A percentile compares a stretch with the other conserved stretches of the same genome.
Conservation (phyloP, 768 basidiomycete species). For the Gloeophyllum trabeum region DNA sequence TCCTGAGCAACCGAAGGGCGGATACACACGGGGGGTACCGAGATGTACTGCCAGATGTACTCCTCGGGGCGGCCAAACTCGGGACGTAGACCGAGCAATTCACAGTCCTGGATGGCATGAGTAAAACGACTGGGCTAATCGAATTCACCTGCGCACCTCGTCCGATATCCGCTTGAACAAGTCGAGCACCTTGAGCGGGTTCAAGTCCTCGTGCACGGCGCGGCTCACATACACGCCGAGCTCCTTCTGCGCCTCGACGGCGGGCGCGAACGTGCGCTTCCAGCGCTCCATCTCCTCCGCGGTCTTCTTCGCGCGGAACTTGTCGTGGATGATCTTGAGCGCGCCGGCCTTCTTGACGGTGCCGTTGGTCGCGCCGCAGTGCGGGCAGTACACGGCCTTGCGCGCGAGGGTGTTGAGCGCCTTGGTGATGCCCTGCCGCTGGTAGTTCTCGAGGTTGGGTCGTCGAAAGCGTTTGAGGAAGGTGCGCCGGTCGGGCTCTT, state of each 20-base stretch:
- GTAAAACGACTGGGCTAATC: slow-evolving; percentile 1
- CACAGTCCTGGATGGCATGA: slow-evolving; percentile 70
- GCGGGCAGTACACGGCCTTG: slow-evolving; percentile 86
- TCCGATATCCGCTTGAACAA: slow-evolving; percentile 88
- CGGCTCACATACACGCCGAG: slow-evolving; percentile 76
- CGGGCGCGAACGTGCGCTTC: slow-evolving; percentile 70
- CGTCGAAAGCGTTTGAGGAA: slow-evolving; percentile 88
- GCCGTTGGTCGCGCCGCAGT: slow-evolving; percentile 90
- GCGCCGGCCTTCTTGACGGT: slow-evolving; percentile 93
- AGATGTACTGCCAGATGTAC: slow-evolving; percentile 98
- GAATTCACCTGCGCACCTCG: slow-evolving; percentile 40
- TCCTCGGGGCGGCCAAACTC: slow-evolving; percentile 88
- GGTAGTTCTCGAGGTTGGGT: slow-evolving; percentile 85
- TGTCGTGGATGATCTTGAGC: slow-evolving; percentile 95
- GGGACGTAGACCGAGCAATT: slow-evolving; percentile 85
- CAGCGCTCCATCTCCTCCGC: slow-evolving; percentile 82
- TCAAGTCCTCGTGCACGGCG: slow-evolving; percentile 85
- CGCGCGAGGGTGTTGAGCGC: slow-evolving; percentile 79
- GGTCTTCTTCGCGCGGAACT: slow-evolving; percentile 90
- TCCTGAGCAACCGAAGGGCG: slow-evolving; percentile 96
- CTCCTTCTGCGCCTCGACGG: slow-evolving; percentile 82
- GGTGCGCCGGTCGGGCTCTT: slow-evolving; percentile 73
- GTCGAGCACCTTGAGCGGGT: slow-evolving; percentile 87
- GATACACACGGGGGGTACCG: slow-evolving; percentile 96
- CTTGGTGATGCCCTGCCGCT: slow-evolving; percentile 73